phyloP scores from a whole-genome alignment of 208 protist genomes.

The Histomonas meleagridis region DNA sequence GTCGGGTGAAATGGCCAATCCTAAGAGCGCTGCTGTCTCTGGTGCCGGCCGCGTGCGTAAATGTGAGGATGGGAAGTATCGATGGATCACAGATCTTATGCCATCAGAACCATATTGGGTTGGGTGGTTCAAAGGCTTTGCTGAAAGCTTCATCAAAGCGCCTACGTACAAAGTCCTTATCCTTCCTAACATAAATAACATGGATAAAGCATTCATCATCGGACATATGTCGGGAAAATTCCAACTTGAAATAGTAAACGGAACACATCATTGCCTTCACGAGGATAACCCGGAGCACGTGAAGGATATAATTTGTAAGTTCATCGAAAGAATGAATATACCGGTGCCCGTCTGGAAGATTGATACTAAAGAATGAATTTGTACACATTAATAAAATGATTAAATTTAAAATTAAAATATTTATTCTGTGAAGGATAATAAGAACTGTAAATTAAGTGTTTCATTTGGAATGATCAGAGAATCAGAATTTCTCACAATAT shows the following conservation, averaged over 20 bases:
- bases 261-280: background rate
- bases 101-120: slow-evolving; percentile 11
- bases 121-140: slow-evolving; percentile 3
- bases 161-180: background rate
- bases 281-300: background rate
- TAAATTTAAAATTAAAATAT: too few relatives aligned
- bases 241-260: slow-evolving; percentile 18
- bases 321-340: background rate
- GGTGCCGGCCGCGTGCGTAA: background rate
- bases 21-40: background rate
- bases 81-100: background rate
- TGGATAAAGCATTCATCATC: slow-evolving; percentile 10
- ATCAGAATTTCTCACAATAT: too few relatives aligned
- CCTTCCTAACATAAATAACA: background rate
- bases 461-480: too few relatives aligned
- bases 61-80: background rate
- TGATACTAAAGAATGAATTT: too few relatives aligned
- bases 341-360: background rate
- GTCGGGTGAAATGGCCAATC: background rate
- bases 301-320: background rate
- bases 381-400: too few relatives aligned
- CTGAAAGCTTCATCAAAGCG: background rate
- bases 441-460: too few relatives aligned
- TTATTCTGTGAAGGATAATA: too few relatives aligned
- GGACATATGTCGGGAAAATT: slow-evolving; percentile 18